Evolutionary conservation across 352 stramenopile species (phyloP).

Genomic region (Thraustochytrium sp.): DNA sequence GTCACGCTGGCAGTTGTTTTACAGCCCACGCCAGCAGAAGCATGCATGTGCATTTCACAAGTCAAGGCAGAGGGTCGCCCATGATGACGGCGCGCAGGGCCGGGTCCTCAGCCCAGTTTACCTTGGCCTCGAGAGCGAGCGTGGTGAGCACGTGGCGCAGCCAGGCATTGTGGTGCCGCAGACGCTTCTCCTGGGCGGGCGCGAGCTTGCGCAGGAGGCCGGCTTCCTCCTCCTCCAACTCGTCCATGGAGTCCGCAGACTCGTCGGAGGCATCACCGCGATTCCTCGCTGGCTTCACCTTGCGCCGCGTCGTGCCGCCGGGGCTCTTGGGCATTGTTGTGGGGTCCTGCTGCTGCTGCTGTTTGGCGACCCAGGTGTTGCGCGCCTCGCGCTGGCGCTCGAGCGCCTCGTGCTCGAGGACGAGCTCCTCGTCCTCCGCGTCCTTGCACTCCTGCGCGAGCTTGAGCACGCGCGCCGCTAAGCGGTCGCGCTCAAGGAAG

Average conservation of each 20-base stretch:
- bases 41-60: background rate
- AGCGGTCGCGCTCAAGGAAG: background rate
- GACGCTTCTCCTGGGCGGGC: background rate
- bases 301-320: background rate
- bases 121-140: background rate
- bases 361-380: background rate
- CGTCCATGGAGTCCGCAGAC: too few species aligned
- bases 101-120: background rate
- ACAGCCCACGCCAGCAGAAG: background rate
- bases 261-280: background rate
- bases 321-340: background rate
- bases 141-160: background rate
- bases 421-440: background rate
- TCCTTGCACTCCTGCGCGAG: background rate
- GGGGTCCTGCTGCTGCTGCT: too few species aligned
- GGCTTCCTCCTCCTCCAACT: background rate
- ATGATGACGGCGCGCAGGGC: background rate
- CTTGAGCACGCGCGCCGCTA: background rate
- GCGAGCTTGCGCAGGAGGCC: background rate
- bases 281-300: background rate
- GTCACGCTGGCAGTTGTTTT: background rate
- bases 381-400: background rate
- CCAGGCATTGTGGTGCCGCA: slow-evolving; percentile 12
- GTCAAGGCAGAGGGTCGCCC: background rate
- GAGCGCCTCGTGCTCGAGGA: background rate